These are phyloP conservation scores for Brassica cretica DNA, from an alignment of 345 rosid genomes.

Conservation along the genomic window DNA sequence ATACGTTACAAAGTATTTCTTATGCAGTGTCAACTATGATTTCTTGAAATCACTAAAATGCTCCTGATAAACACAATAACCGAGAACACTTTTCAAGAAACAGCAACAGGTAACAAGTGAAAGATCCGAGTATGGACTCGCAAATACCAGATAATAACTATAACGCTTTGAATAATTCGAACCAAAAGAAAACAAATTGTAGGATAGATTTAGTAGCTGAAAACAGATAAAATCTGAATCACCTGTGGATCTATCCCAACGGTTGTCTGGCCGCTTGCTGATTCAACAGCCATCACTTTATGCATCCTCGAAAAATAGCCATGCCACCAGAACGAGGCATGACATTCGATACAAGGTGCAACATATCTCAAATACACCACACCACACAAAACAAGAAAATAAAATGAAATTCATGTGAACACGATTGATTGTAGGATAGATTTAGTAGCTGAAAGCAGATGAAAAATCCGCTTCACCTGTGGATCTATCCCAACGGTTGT, in stretches of 20 bases:
- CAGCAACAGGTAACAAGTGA: too few species aligned
- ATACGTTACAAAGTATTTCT: too few species aligned
- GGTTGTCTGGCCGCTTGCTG: slow-evolving; percentile 44
- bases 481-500: slow-evolving; percentile 40
- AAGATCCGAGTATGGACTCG: too few species aligned
- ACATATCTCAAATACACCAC: background rate
- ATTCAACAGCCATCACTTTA: slow-evolving; percentile 7
- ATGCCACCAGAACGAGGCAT: background rate
- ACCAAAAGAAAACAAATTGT: background rate
- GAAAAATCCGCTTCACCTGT: slow-evolving; percentile 20
- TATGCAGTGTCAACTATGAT: too few species aligned
- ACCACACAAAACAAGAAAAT: background rate
- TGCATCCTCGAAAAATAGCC: slow-evolving; percentile 11
- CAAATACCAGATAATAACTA: too few species aligned
- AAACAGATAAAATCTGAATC: background rate
- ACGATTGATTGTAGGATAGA: slow-evolving; percentile 4
- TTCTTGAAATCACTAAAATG: too few species aligned
- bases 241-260: slow-evolving; percentile 39
- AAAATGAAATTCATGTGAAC: background rate
- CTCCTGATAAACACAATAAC: too few species aligned
- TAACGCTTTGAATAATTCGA: background rate
- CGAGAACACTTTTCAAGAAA: too few species aligned
- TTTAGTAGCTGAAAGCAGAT: slow-evolving; percentile 39
- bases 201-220: slow-evolving; percentile 37
- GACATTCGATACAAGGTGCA: background rate